Conservation (phyloP, 2,329 filamentous ascomycete species). For the Aspergillus fructus region DNA sequence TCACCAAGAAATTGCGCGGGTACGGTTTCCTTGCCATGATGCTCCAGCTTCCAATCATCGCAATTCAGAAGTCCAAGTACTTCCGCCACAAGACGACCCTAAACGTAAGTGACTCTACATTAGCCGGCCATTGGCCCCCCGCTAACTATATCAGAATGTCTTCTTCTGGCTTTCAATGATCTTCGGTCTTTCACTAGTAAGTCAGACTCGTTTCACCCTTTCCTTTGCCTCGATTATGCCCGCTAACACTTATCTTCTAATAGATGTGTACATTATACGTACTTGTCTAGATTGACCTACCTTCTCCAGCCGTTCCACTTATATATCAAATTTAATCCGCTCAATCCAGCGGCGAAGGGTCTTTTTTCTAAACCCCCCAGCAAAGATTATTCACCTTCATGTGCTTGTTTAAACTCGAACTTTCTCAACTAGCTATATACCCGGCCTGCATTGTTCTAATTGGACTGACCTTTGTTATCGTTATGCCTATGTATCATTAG, state of each 20-base stretch:
- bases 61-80: constrained; percentile 77
- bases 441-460: constrained; percentile 5
- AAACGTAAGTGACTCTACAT: constrained; percentile 54
- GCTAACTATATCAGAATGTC: constrained; percentile 57
- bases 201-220: constrained; percentile 28
- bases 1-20: constrained; percentile 92
- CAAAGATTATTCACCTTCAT: not conserved
- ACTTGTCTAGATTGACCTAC: constrained; percentile 42
- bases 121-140: not conserved
- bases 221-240: not conserved
- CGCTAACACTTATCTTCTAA: not conserved
- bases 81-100: constrained; percentile 73
- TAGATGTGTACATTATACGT: constrained; percentile 63
- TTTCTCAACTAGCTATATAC: constrained; percentile 5
- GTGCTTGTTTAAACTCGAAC: not conserved
- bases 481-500: not conserved
- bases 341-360: not conserved
- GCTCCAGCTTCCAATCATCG: constrained; percentile 93
- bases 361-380: not conserved
- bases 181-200: constrained; percentile 74
- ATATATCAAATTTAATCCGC: not conserved
- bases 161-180: constrained; percentile 95
- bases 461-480: not conserved
- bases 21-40: constrained; percentile 96
- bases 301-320: not conserved